Evolutionary conservation across 75 land plant genomes (phyloP).

Genomic region (Pinus taeda): DNA sequence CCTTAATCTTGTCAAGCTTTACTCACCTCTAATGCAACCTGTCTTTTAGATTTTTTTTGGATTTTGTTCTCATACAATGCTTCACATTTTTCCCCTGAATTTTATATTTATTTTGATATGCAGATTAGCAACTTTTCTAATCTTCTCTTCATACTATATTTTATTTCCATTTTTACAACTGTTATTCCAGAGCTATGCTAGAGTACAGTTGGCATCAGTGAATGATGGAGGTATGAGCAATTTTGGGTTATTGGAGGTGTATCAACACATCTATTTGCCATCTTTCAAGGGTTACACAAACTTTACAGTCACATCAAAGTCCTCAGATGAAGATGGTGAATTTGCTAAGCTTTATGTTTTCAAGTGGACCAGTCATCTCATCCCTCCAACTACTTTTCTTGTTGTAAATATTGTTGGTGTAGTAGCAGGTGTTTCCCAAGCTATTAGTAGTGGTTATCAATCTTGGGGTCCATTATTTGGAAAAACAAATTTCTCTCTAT

Average conservation of each 20-base stretch:
- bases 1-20: neutral
- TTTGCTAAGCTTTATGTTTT: slow-evolving; percentile 78
- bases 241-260: slow-evolving; percentile 99
- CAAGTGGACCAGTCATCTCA: slow-evolving; percentile 83
- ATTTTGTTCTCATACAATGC: neutral
- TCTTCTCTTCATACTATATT: slow-evolving; percentile 83
- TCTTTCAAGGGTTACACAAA: too few species aligned
- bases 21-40: neutral
- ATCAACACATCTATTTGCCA: too few species aligned
- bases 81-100: neutral
- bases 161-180: slow-evolving; percentile 90
- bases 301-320: too few species aligned
- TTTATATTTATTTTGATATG: slow-evolving; percentile 12
- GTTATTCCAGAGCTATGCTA: slow-evolving; percentile 91
- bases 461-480: slow-evolving; percentile 90
- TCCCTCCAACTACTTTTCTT: slow-evolving; percentile 76
- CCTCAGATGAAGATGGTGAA: slow-evolving; percentile 85
- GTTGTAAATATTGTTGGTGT: slow-evolving; percentile 75
- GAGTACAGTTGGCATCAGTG: slow-evolving; percentile 93
- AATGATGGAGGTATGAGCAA: slow-evolving; percentile 99
- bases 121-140: slow-evolving; percentile 96
- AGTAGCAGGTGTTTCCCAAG: slow-evolving; percentile 78
- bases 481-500: slow-evolving; percentile 70
- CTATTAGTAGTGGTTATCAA: slow-evolving; percentile 79
- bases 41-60: too few species aligned